Evolutionary conservation across 371 early-diverging fungal genomes (phyloP).

Genomic region (Basidiobolus heterosporus): DNA sequence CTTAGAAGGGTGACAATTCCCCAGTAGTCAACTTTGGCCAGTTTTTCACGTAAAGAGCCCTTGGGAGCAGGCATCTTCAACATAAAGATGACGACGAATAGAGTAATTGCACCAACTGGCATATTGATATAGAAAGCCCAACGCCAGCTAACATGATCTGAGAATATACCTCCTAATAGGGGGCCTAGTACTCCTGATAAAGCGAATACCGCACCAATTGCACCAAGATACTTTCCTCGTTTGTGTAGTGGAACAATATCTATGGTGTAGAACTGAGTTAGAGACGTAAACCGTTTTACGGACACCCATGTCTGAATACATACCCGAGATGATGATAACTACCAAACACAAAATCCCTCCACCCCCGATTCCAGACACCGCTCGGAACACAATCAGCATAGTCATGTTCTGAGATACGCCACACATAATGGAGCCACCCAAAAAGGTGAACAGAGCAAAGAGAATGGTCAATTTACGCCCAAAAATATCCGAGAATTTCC

Average conservation of each 20-base stretch:
- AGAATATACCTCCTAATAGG: constrained; percentile 51
- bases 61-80: constrained; percentile 25
- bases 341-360: constrained; percentile 51
- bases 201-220: constrained; percentile 30
- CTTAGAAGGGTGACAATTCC: neutral
- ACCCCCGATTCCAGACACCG: constrained; percentile 64
- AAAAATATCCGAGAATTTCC: constrained; percentile 35
- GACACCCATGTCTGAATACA: constrained; percentile 16
- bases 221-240: constrained; percentile 32
- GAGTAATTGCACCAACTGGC: constrained; percentile 37
- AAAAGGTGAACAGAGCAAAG: constrained; percentile 33
- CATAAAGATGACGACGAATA: constrained; percentile 27
- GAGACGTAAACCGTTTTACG: neutral
- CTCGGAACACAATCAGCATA: constrained; percentile 53
- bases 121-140: constrained; percentile 71
- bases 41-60: constrained; percentile 22
- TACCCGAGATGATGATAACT: constrained; percentile 54
- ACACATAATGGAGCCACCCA: constrained; percentile 33
- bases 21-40: constrained; percentile 16
- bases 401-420: constrained; percentile 31
- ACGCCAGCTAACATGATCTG: constrained; percentile 29
- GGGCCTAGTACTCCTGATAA: constrained; percentile 59
- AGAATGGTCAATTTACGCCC: constrained; percentile 41
- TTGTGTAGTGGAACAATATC: constrained; percentile 10
- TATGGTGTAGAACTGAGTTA: neutral